Percentiles rank a stretch among this genome's conserved stretches.
Conservation (phyloP, 176 grass and related monocot genomes). For the Coix lacrymajobi region DNA sequence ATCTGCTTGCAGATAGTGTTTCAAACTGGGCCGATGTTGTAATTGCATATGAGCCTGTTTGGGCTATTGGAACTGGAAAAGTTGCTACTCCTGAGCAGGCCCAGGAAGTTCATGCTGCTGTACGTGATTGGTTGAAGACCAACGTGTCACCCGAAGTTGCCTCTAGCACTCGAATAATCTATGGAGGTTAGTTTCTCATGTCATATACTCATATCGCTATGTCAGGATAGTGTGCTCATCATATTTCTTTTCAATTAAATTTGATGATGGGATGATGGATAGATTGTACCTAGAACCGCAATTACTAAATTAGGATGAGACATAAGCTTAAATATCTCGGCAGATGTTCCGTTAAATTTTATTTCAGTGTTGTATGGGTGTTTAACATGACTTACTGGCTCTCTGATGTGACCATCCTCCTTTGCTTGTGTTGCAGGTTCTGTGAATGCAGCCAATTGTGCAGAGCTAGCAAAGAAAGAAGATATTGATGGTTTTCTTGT, state of each 20-base stretch:
- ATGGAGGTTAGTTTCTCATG: slow-evolving; percentile 64
- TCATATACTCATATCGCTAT: background rate
- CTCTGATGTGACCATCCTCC: background rate
- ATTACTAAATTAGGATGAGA: background rate
- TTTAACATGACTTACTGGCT: background rate
- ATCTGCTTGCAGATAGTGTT: slow-evolving; percentile 65
- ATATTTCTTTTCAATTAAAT: background rate
- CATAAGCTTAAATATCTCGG: background rate
- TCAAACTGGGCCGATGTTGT: slow-evolving; percentile 82
- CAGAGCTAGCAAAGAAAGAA: slow-evolving; percentile 90
- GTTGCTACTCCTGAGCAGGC: slow-evolving; percentile 89
- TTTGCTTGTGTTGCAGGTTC: slow-evolving; percentile 61
- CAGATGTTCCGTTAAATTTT: background rate
- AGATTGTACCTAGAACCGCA: background rate
- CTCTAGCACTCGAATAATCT: slow-evolving; percentile 82
- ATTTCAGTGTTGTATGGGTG: background rate
- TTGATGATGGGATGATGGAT: background rate
- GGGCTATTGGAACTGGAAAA: slow-evolving; percentile 98
- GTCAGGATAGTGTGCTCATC: background rate
- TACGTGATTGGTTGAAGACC: slow-evolving; percentile 90
- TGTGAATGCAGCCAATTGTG: slow-evolving; percentile 77
- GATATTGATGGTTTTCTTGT: slow-evolving; percentile 99
- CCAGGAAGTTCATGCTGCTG: slow-evolving; percentile 88
- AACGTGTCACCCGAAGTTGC: slow-evolving; percentile 90
- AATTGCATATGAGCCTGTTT: slow-evolving; percentile 96